Evolutionary conservation across 1,284 basidiomycete species (phyloP), one percentile per base, ranked within the genome.

Genomic region (Ustanciosporium gigantosporum): DNA sequence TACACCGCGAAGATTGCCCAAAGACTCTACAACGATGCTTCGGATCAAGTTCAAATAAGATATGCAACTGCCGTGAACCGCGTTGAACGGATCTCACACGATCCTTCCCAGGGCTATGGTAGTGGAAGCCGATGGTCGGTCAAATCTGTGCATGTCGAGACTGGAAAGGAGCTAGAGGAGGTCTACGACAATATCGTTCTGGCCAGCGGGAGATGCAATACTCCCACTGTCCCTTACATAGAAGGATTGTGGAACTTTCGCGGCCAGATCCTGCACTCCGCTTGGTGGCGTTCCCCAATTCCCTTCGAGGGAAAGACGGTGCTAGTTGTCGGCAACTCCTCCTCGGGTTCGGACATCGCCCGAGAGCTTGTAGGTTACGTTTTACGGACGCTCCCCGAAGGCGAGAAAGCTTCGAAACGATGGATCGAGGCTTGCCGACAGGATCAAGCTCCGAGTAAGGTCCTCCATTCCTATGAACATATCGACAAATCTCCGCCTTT

Each of bases 241-340:
- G 67, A 74, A 0, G 81, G 81, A 0, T 60, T 83, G 8, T 66
- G 50, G 68, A 41, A 60, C 0, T 83, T 80, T 44, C 44, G 48
- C 1, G 81, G 81, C 4, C 25, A 73, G 29, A 60, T 83, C 5
- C 17, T 79, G 22, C 83, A 84, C 64, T 78, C 79, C 0, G 70
- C 81, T 7, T 82, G 79, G 79, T 83, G 80, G 55, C 73, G 81
- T 14, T 67, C 67, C 3, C 79, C 82, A 0, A 47, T 72, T 0
- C 53, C 46, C 17, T 78, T 68, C 15, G 37, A 39, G n/a, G 31
- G 36, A 5, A 59, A 80, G 66, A 79, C 68, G 1, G 79, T 83
- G 5, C 72, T 84, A 19, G 80, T 84, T 0, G 79, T 83, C 6
- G 83, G 83, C 5, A 82, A 81, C 23, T 79, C 77, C n/a, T 79